Conservation (phyloP, 176 grass and related monocot genomes). For the Rhynchospora pubera region DNA sequence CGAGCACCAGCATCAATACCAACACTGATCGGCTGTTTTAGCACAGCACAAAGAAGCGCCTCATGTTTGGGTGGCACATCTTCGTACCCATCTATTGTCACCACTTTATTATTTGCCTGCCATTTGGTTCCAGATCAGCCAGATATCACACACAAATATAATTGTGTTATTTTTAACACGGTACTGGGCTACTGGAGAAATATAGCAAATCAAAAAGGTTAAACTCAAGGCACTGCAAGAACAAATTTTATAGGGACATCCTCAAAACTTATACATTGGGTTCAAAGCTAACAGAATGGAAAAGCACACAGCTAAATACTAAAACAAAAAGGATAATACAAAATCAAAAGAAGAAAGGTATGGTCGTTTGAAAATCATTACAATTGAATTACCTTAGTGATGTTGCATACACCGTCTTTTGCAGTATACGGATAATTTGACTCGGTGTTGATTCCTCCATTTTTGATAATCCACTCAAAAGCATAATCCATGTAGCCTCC, state of each 20-base stretch:
- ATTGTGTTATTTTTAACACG: not conserved
- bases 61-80: constrained; percentile 27
- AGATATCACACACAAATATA: not conserved
- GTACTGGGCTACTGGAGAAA: not conserved
- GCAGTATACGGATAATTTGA: constrained; percentile 26
- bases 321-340: not conserved
- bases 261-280: no score
- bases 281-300: not conserved
- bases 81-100: constrained; percentile 38
- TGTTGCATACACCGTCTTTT: constrained; percentile 25
- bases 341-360: not conserved
- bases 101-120: constrained; percentile 35
- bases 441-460: constrained; percentile 34
- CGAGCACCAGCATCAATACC: constrained; percentile 33
- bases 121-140: not conserved
- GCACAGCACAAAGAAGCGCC: constrained; percentile 39
- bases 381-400: constrained; percentile 19
- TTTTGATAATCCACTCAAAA: constrained; percentile 32
- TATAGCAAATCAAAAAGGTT: not conserved
- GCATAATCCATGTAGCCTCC: constrained; percentile 46
- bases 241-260: not conserved
- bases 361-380: not conserved
- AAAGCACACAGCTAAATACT: not conserved
- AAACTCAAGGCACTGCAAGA: not conserved
- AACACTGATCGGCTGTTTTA: constrained; percentile 41